Evolutionary conservation across 192 early-diverging fungal genomes (phyloP).

Genomic region (Backusella tarrabulga): DNA sequence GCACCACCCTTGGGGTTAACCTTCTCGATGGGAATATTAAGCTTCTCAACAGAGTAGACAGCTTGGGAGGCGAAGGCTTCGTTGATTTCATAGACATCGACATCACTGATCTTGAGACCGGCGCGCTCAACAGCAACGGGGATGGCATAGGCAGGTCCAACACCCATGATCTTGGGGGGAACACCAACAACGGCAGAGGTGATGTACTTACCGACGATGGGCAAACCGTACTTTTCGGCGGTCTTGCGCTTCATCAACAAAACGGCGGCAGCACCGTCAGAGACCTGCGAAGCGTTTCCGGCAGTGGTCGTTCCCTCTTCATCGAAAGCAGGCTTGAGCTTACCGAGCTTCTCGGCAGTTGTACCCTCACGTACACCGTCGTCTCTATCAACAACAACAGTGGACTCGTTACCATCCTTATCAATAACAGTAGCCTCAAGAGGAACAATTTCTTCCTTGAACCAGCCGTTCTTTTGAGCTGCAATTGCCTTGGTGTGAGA

Average conservation of each 20-base stretch:
- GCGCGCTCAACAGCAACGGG: constrained; percentile 83
- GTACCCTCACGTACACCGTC: constrained; percentile 89
- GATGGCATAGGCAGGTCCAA: constrained; percentile 95
- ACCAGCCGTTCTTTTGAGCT: constrained; percentile 90
- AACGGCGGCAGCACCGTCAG: constrained; percentile 96
- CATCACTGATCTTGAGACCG: constrained; percentile 71
- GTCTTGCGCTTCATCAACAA: constrained; percentile 92
- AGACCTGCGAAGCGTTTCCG: constrained; percentile 96
- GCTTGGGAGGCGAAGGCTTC: constrained; percentile 99
- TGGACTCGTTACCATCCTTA: constrained; percentile 76
- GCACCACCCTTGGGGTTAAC: constrained; percentile 99
- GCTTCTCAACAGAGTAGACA: constrained; percentile 88
- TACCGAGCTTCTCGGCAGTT: constrained; percentile 76
- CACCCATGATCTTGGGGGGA: constrained; percentile 95
- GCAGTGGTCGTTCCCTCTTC: constrained; percentile 86
- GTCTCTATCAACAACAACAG: constrained; percentile 77
- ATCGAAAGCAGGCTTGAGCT: constrained; percentile 86
- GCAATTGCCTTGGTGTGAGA: constrained; percentile 82
- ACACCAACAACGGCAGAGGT: constrained; percentile 85
- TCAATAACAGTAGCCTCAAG: constrained; percentile 72
- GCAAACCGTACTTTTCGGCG: constrained; percentile 83
- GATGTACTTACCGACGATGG: constrained; percentile 85
- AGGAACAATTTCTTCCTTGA: constrained; percentile 90
- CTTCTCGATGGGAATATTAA: constrained; percentile 83
- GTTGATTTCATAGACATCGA: constrained; percentile 93